phyloP scores from a whole-genome alignment of 176 grass and related monocot genomes.

The Zea mays region Zm-B73-REFERENCE-NAM-5.0 NC_050100.1:169987001-169987500 shows the following conservation, averaged over 20 bases:
- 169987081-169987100: slow-evolving; percentile 67
- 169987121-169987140: slow-evolving; percentile 79
- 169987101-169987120: slow-evolving; percentile 84
- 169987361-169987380: slow-evolving; percentile 72
- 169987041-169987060: slow-evolving; percentile 67
- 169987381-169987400: slow-evolving; percentile 63
- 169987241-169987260: slow-evolving; percentile 81
- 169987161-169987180: slow-evolving; percentile 75
- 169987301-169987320: slow-evolving; percentile 73
- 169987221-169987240: slow-evolving; percentile 81
- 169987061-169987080: slow-evolving; percentile 95
- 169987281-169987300: slow-evolving; percentile 56
- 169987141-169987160: slow-evolving; percentile 67
- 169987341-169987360: slow-evolving; percentile 89
- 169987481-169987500: no score
- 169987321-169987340: slow-evolving; percentile 69
- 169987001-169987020: no score
- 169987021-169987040: background rate
- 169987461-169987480: no score
- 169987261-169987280: slow-evolving; percentile 55
- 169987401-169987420: slow-evolving; percentile 36
- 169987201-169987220: slow-evolving; percentile 50
- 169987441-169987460: background rate
- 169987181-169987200: slow-evolving; percentile 82
- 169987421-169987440: no score